Base-by-base conservation (phyloP, 139 green algal species). In the Spirogloea muscicola region DNA sequence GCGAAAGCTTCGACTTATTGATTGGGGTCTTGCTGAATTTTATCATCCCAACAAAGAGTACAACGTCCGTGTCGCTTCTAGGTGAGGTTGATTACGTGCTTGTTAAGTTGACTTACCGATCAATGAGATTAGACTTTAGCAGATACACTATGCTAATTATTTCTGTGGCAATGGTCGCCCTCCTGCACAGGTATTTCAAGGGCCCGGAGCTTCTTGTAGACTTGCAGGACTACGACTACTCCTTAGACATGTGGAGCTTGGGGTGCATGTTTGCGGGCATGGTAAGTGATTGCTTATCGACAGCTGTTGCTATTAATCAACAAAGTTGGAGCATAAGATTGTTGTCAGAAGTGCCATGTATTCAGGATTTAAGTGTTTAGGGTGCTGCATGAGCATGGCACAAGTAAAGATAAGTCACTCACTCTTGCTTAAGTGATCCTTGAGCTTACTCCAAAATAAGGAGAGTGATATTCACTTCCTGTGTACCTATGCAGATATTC, bases 21-120 rank as follows among this genome's bases (percentile, higher is more conserved):
- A 98, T 85, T 98, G 94, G 93, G 93, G 94, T 29, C 83, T 98
- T 31, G 94, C 94, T 7, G 94, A 98, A 86, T 97, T 98, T 73
- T 98, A 98, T 85, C 89, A 96, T 72, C 90, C 94, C 2, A 89
- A 86, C 29, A 85, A 87, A 29, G 72, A 82, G 63, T 98, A 98
- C 87, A 98, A 98, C 84, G 94, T 98, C 60, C 88, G 94, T 16
- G 94, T 98, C 44, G 94, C 94, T 1, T 90, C 76, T 0, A 73
- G 93, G 65, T 74, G 21, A 49, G 60, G 4, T 69, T 62, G 40
- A 62, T 33, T 62, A 33, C 52, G 6, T 9, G 7, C 52, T 62
- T 6, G 38, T 62, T 62, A 43, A 39, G 38, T 5, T 55, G 46
- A 55, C 21, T n/a, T n/a, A n/a, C n/a, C n/a, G n/a, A n/a, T n/a